Conservation (phyloP, 2,329 filamentous ascomycete genomes). For the Epichloe baconii region DNA sequence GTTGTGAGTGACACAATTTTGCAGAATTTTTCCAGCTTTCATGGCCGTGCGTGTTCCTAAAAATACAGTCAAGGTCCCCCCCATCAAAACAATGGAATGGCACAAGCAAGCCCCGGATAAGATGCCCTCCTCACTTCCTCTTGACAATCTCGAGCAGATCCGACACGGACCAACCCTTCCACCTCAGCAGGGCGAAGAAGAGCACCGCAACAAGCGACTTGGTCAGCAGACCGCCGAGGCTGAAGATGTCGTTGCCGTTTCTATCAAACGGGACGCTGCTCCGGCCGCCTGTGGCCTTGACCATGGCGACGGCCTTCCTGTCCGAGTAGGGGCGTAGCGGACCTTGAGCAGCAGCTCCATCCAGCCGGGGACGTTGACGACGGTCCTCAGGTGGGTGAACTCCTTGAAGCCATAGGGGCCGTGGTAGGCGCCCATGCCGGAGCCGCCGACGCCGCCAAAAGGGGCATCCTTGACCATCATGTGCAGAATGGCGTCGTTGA, state of each 20-base stretch:
- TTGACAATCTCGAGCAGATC: neutral
- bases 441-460: slow-evolving; percentile 33
- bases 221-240: slow-evolving; percentile 1
- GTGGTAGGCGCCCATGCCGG: slow-evolving; percentile 30
- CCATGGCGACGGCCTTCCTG: slow-evolving; percentile 7
- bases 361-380: slow-evolving; percentile 7
- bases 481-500: slow-evolving; percentile 30
- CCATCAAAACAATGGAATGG: neutral
- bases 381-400: slow-evolving; percentile 17
- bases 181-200: slow-evolving; percentile 3
- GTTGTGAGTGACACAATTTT: no score
- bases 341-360: slow-evolving; percentile 8
- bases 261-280: slow-evolving; percentile 6
- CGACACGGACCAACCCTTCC: slow-evolving; percentile 4
- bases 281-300: slow-evolving; percentile 1
- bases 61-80: no score
- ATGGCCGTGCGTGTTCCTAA: no score
- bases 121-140: neutral
- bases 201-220: slow-evolving; percentile 4
- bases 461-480: slow-evolving; percentile 24
- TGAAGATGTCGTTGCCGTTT: slow-evolving; percentile 4
- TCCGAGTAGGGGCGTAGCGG: slow-evolving; percentile 12
- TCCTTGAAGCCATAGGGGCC: slow-evolving; percentile 26
- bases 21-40: no score
- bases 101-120: neutral